These are phyloP conservation scores for Lophiostoma macrostomum DNA, from an alignment of 495 filamentous ascomycete species.

Conservation along the genomic window DNA sequence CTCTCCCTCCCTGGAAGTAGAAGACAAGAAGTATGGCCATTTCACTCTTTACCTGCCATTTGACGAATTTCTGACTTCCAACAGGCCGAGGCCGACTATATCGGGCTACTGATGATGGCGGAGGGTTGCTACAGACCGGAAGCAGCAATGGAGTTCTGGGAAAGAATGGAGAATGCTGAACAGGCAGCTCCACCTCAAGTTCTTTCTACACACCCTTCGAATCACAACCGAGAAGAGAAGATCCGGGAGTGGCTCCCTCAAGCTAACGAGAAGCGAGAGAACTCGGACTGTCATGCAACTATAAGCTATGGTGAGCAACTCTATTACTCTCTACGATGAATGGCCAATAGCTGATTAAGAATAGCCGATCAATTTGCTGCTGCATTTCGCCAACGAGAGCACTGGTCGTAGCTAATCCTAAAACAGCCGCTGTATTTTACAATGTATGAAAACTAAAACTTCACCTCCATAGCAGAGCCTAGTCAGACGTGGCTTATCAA, in stretches of 20 bases:
- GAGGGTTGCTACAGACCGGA: slow-evolving; percentile 69
- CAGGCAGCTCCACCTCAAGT: slow-evolving; percentile 65
- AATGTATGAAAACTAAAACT: no score
- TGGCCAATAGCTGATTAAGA: neutral
- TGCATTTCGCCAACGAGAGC: neutral
- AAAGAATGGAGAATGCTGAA: slow-evolving; percentile 65
- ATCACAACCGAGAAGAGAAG: slow-evolving; percentile 64
- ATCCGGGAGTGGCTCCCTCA: slow-evolving; percentile 66
- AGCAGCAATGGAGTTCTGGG: slow-evolving; percentile 72
- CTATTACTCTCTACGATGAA: neutral
- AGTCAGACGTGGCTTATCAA: no score
- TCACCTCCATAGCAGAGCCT: no score
- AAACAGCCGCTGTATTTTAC: no score
- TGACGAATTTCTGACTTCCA: neutral
- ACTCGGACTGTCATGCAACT: slow-evolving; percentile 18
- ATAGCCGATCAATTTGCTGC: slow-evolving; percentile 15
- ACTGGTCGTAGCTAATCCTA: no score
- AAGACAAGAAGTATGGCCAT: slow-evolving; percentile 60
- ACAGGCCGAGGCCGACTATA: slow-evolving; percentile 74
- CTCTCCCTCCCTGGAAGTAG: slow-evolving; percentile 69
- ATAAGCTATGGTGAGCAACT: slow-evolving; percentile 7
- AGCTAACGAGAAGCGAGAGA: slow-evolving; percentile 51
- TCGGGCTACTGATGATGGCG: slow-evolving; percentile 74
- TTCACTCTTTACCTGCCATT: neutral
- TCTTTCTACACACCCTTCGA: slow-evolving; percentile 83